Base-by-base conservation (phyloP, 257 asterid species). In the Solanum boliviense region DNA sequence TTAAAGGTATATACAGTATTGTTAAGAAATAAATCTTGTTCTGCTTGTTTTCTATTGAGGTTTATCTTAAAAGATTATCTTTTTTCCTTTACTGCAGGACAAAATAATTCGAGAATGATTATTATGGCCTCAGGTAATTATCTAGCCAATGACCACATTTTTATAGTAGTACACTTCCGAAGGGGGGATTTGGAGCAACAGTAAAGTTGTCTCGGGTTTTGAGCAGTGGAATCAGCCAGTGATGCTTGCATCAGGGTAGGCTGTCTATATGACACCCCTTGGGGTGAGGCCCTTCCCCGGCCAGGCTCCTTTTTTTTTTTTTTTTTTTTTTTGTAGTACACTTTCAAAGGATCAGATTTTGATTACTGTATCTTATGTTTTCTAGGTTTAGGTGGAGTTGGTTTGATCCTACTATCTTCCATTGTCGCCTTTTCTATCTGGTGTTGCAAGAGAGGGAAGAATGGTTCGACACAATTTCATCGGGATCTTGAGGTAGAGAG, bases 311-410 rank as follows among this genome's bases (percentile, higher is more conserved):
- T 16, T 72, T 29, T 4, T 79, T 5, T 48, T 13, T 79, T 5
- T 48, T 13, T n/a, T 1, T 16, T 72, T 29, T 4, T 79, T 5
- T 48, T 13, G 13, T 44, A 3, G 29, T 82, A 29, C 18, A 48
- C 18, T 29, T 48, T 9, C 13, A 35, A 36, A 84, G 38, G 31
- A 62, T 84, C 5, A 35, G 18, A 84, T 7, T 23, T 62, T 62
- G 87, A 35, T 84, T 35, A 84, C 58, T 4, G 29, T 46, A 46
- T 18, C 31, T 65, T 62, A 31, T 87, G 58, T 78, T 87, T 46
- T 76, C 46, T 87, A 93, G 95, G 60, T 87, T 6, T 90, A 72
- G 2, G 10, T 62, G 87, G 62, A 39, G 78, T 84, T 23, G 58
- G 74, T 23, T 84, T 84, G 87, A 84, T 62, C 78, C 78, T 84